A percentile compares a stretch with the other conserved stretches of the same genome.
Evolutionary conservation across 257 asterid genomes (phyloP).

Genomic region (Solanum rostratum): DNA sequence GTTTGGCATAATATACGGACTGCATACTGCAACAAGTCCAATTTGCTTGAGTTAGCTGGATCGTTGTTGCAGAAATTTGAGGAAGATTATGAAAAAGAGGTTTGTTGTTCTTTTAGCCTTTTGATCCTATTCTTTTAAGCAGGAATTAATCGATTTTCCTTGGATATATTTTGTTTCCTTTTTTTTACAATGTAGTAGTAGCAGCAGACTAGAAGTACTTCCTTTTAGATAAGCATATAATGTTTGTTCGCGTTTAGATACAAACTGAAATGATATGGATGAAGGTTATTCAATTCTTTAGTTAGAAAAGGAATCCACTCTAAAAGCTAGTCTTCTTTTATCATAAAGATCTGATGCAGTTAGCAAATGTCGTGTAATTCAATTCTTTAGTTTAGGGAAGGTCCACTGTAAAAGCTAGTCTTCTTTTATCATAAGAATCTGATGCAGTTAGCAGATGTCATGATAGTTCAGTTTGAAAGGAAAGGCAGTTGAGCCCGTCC

Average conservation of each 20-base stretch:
- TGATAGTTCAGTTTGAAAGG: not conserved
- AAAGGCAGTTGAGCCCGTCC: not conserved
- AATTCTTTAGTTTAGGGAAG: not conserved
- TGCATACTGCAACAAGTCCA: constrained; percentile 61
- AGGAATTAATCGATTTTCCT: not conserved
- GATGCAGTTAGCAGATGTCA: not conserved
- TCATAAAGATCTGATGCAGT: not conserved
- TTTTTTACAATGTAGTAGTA: not conserved
- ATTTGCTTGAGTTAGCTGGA: constrained; percentile 55
- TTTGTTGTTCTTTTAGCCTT: constrained; percentile 12
- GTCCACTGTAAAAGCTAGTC: not conserved
- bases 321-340: not conserved
- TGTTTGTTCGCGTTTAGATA: not conserved
- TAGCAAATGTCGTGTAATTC: not conserved
- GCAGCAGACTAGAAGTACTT: not conserved
- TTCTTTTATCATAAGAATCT: not conserved
- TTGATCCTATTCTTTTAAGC: not conserved
- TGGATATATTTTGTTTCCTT: not conserved
- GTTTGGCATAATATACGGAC: constrained; percentile 68
- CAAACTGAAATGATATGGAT: not conserved
- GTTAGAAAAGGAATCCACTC: not conserved
- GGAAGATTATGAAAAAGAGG: constrained; percentile 71
- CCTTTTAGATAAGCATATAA: not conserved
- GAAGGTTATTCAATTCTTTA: not conserved
- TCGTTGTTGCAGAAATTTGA: constrained; percentile 57